Percentiles rank a stretch among this genome's conserved stretches.
Evolutionary conservation across 441 rosid species (phyloP).

Genomic region (Corymbia citriodora): DNA sequence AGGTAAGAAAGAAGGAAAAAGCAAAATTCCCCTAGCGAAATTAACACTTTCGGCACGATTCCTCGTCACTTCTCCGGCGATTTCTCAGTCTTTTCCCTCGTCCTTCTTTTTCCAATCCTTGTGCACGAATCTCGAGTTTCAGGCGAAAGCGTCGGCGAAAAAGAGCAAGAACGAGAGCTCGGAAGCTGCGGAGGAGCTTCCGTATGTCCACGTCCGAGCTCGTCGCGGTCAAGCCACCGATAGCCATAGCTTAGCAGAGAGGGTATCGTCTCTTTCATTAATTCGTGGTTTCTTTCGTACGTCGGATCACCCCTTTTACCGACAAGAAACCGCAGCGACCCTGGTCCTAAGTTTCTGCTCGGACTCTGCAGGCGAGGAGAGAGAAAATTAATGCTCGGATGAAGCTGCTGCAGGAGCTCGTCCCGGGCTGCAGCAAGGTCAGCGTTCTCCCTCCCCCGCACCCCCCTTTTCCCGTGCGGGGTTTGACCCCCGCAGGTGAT

Average conservation of each 20-base stretch:
- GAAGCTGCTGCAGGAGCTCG: slow-evolving; percentile 57
- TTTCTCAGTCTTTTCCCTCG: background rate
- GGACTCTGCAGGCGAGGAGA: slow-evolving; percentile 44
- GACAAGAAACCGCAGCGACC: background rate
- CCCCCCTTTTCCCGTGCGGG: background rate
- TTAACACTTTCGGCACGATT: background rate
- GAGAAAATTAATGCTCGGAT: slow-evolving; percentile 59
- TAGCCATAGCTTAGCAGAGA: slow-evolving; percentile 98
- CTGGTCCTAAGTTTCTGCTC: background rate
- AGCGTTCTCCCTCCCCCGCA: background rate
- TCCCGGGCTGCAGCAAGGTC: slow-evolving; percentile 59
- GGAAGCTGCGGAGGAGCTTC: slow-evolving; percentile 68
- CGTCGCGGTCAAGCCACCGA: slow-evolving; percentile 99
- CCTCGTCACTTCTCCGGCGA: background rate
- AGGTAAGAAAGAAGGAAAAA: slow-evolving; percentile 27
- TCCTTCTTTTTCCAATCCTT: background rate
- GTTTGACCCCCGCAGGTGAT: background rate
- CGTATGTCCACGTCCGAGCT: slow-evolving; percentile 95
- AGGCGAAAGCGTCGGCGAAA: slow-evolving; percentile 79
- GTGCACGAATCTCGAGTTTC: background rate
- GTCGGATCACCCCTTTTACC: background rate
- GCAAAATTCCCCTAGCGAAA: background rate
- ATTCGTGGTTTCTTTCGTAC: background rate
- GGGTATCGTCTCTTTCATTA: slow-evolving; percentile 37
- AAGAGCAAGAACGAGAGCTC: slow-evolving; percentile 59